These are phyloP conservation scores for Ettlia oleoabundans DNA, from an alignment of 139 green algal genomes.

Conservation along the genomic window DNA sequence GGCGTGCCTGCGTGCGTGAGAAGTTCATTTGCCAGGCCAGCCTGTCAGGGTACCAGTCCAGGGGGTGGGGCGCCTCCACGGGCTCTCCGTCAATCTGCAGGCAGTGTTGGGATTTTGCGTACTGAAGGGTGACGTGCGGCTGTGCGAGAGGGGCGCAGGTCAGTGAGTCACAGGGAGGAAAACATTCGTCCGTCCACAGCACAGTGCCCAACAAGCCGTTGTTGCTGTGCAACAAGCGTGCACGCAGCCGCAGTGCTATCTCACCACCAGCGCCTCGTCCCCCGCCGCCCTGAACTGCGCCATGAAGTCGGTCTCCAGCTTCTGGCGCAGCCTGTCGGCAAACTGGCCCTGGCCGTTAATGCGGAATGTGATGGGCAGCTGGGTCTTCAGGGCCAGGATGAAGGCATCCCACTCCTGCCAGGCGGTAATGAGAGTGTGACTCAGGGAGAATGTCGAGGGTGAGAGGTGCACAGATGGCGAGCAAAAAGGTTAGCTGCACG, in stretches of 20 bases:
- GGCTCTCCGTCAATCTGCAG: constrained; percentile 61
- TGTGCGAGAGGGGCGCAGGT: too few species aligned
- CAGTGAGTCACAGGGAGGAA: too few species aligned
- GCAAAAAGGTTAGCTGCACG: too few species aligned
- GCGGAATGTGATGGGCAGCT: constrained; percentile 94
- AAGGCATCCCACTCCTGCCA: constrained; percentile 91
- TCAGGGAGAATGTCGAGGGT: too few species aligned
- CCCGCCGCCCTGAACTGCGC: constrained; percentile 56
- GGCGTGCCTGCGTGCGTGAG: constrained; percentile 65
- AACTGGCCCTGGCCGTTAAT: constrained; percentile 95
- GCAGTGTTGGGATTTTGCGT: too few species aligned
- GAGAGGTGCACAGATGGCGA: too few species aligned
- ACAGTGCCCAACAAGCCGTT: too few species aligned
- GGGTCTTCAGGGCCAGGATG: constrained; percentile 71
- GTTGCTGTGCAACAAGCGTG: too few species aligned
- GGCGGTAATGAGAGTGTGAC: neutral
- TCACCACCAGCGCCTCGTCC: constrained; percentile 1
- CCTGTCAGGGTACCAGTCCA: constrained; percentile 95
- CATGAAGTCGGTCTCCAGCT: constrained; percentile 81
- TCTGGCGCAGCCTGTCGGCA: constrained; percentile 75
- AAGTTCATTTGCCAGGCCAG: constrained; percentile 95
- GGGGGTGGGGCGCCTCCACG: constrained; percentile 66
- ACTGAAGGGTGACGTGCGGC: too few species aligned
- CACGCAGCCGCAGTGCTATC: neutral
- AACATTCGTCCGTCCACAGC: too few species aligned